phyloP scores from a whole-genome alignment of 2,329 filamentous ascomycete genomes.

The Nemania bipapillata region DNA sequence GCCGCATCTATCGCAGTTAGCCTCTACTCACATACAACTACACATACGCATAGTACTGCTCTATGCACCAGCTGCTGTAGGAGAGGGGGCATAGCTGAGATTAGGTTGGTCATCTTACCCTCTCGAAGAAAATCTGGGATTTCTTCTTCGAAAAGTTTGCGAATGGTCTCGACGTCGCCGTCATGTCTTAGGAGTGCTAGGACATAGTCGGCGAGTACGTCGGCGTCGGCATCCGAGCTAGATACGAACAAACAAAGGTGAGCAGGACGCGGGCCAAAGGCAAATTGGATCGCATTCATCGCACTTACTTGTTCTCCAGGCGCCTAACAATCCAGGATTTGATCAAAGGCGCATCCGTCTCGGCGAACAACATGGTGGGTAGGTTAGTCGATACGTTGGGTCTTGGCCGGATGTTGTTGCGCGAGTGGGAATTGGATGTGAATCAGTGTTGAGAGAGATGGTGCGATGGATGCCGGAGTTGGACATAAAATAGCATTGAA shows the following conservation, averaged over 20 bases:
- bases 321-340: constrained; percentile 83
- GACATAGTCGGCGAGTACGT: constrained; percentile 87
- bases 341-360: constrained; percentile 70
- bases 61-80: neutral
- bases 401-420: neutral
- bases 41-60: neutral
- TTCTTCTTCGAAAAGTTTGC: constrained; percentile 74
- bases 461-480: neutral
- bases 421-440: neutral
- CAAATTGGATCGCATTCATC: neutral
- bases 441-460: neutral
- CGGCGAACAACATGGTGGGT: constrained; percentile 68
- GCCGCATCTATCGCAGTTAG: constrained; percentile 60
- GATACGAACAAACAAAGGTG: constrained; percentile 22
- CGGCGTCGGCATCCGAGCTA: constrained; percentile 81
- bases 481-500: constrained; percentile 15
- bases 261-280: constrained; percentile 18
- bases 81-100: neutral
- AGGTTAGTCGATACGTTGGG: neutral
- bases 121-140: constrained; percentile 80
- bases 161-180: constrained; percentile 71
- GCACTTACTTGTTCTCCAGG: constrained; percentile 76
- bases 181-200: constrained; percentile 78
- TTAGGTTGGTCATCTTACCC: constrained; percentile 54
- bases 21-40: neutral